Evolutionary conservation across 2,329 filamentous ascomycete species (phyloP).

Genomic region (Clarireedia hainanense): DNA sequence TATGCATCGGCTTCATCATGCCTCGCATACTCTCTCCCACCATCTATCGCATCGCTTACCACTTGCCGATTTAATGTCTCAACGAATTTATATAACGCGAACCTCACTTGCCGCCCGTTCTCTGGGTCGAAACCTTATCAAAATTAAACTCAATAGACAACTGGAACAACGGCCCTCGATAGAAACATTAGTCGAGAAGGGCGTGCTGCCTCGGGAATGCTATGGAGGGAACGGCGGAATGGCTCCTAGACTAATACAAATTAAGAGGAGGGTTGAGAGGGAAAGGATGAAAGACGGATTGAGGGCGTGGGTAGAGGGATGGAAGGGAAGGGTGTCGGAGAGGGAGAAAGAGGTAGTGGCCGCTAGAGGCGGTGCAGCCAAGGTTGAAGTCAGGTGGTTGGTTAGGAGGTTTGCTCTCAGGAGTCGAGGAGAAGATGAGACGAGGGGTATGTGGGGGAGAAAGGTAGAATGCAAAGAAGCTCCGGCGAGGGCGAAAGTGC

Average conservation of each 20-base stretch:
- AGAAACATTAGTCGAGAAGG: constrained; percentile 52
- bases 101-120: constrained; percentile 57
- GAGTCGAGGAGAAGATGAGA: constrained; percentile 41
- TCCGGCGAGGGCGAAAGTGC: constrained; percentile 39
- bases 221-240: constrained; percentile 33
- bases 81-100: constrained; percentile 59
- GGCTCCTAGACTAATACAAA: constrained; percentile 55
- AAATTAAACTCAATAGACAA: constrained; percentile 54
- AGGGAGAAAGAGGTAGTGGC: constrained; percentile 39
- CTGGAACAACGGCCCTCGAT: constrained; percentile 52
- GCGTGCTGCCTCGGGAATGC: constrained; percentile 59
- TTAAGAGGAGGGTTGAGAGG: constrained; percentile 54
- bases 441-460: constrained; percentile 29
- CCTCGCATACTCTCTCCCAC: constrained; percentile 45
- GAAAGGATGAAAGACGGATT: constrained; percentile 61
- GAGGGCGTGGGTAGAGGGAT: constrained; percentile 52
- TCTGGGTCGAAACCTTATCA: constrained; percentile 55
- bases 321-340: constrained; percentile 23
- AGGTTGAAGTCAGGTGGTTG: constrained; percentile 31
- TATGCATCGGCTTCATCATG: constrained; percentile 49
- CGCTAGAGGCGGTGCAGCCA: constrained; percentile 11
- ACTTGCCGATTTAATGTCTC: constrained; percentile 51
- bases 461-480: constrained; percentile 41
- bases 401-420: constrained; percentile 31
- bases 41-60: constrained; percentile 52